phyloP scores from a whole-genome alignment of 169 alveolate genomes.

The Plasmodium inui region DNA sequence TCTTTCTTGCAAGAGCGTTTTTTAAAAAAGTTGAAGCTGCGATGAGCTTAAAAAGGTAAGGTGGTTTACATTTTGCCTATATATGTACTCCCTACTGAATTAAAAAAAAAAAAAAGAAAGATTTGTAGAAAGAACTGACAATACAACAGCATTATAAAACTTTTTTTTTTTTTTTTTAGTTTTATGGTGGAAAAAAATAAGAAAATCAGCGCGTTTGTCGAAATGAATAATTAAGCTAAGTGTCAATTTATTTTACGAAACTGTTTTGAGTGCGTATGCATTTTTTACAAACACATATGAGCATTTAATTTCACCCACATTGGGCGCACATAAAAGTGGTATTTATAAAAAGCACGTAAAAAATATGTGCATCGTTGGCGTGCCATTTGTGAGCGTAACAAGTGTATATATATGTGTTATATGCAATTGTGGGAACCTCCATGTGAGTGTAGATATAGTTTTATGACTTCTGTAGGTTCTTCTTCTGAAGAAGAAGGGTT shows the following conservation, averaged over 20 bases:
- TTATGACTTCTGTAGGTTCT: background rate
- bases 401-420: background rate
- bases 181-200: background rate
- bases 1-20: background rate
- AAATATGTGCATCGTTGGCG: background rate
- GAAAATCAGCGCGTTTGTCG: background rate
- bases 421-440: background rate
- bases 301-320: background rate
- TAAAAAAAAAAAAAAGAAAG: background rate
- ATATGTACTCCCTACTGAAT: background rate
- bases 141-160: background rate
- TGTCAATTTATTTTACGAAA: background rate
- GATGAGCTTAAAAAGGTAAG: background rate
- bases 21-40: constrained; percentile 1
- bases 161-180: background rate
- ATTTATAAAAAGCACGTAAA: background rate
- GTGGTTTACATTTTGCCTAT: background rate
- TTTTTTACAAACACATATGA: background rate
- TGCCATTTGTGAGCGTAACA: background rate
- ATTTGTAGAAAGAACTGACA: background rate
- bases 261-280: background rate
- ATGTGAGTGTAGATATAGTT: background rate
- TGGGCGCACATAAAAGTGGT: background rate
- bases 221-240: background rate
- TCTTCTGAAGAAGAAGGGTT: background rate